These are phyloP conservation scores for Massospora cicadina DNA, from an alignment of 371 early-diverging fungal genomes.

Conservation along the genomic window DNA sequence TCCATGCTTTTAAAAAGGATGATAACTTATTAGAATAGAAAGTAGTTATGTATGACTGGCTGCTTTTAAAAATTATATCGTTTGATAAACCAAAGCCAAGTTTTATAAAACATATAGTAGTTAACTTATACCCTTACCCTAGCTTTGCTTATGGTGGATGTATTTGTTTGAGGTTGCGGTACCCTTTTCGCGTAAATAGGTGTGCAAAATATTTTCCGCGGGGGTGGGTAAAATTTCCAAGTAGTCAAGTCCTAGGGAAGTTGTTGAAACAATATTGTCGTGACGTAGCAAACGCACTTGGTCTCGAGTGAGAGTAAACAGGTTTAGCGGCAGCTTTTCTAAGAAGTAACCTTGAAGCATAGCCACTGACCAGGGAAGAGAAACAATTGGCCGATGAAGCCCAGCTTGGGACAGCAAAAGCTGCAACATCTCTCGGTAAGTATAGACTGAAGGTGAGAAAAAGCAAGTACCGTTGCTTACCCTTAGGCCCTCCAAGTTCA, in stretches of 20 bases:
- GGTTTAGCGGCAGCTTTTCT: constrained; percentile 16
- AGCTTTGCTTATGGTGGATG: constrained; percentile 10
- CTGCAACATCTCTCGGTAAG: constrained; percentile 15
- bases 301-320: constrained; percentile 18
- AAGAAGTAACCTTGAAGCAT: constrained; percentile 16
- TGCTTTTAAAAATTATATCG: too few species aligned
- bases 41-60: too few species aligned
- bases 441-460: constrained; percentile 13
- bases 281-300: constrained; percentile 14
- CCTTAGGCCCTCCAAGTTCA: constrained; percentile 13
- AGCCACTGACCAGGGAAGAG: constrained; percentile 16
- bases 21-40: too few species aligned
- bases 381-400: constrained; percentile 14
- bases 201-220: constrained; percentile 19
- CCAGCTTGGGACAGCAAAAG: constrained; percentile 14
- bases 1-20: too few species aligned
- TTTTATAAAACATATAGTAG: too few species aligned
- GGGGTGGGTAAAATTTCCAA: constrained; percentile 25
- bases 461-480: constrained; percentile 7
- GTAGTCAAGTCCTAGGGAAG: constrained; percentile 10
- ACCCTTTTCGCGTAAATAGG: constrained; percentile 11
- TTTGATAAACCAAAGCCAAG: too few species aligned
- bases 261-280: constrained; percentile 15
- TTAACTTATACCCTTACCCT: too few species aligned
- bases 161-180: constrained; percentile 12